Base-by-base conservation (phyloP, 768 basidiomycete genomes). In the Mycena albidolilacea region DNA sequence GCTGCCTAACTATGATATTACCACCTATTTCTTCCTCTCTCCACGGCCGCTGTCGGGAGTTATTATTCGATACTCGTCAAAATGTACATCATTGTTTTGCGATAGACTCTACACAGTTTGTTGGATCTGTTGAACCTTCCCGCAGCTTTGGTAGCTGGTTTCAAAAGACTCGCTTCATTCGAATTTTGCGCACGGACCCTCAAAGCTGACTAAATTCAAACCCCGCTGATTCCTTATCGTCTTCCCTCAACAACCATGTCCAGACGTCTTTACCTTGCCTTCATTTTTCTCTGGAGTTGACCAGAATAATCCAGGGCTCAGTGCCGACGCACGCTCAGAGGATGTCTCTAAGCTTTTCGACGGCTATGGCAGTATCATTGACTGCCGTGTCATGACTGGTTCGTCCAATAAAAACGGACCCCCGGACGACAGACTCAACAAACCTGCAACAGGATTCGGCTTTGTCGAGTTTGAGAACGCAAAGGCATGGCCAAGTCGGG, bases 381-480 rank as follows among this genome's bases (percentile, higher is more conserved):
- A 97, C 84, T 94, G 95, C 83, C 92, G 95, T 78, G 94, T 97
- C 82, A 97, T 97, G 96, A 97, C 95, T 52, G 95, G 95, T 96
- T 77, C 73, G 86, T 88, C 71, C 69, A 50, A 71, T 54, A 70
- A 67, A 62, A 72, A 70, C 76, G 62, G 72, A 57, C 62, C 71
- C 19, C 46, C 67, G 64, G 76, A 75, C 62, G 46, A 68, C 59
- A 41, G 60, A 52, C 75, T 80, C 70, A 83, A 75, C 75, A 61
- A 69, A 68, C 70, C 73, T 64, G 70, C 70, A 43, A 52, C 72
- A 95, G 95, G 95, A 12, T 99, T 98, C 78, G 98, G 97, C 68
- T 99, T 99, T 81, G 91, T 98, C 76, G 97, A 99, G 82, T 99
- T 98, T 79, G 97, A 97, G 81, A 94, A 87, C 78, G 82, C 93